Evolutionary conservation across 306 rosid species (phyloP).

Genomic region (Macrotyloma uniflorum): DNA sequence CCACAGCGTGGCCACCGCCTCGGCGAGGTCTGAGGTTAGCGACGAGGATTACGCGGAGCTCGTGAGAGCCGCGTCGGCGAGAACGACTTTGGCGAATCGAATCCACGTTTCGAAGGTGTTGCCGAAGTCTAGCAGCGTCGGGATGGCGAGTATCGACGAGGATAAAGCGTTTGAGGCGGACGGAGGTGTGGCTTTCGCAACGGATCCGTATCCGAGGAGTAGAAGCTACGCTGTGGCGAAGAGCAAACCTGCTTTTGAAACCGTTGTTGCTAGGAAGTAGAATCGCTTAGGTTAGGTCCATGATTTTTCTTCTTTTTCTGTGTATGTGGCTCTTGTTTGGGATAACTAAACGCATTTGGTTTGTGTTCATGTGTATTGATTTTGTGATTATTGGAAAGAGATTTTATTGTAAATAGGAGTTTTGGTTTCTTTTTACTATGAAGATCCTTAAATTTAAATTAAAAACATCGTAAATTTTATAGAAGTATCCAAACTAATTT

Average conservation of each 20-base stretch:
- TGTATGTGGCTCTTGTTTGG: not conserved
- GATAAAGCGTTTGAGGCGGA: constrained; percentile 54
- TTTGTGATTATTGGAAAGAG: not conserved
- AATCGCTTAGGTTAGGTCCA: no score
- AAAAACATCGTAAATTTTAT: no score
- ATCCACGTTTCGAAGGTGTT: constrained; percentile 52
- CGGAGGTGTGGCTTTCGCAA: not conserved
- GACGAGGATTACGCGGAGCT: constrained; percentile 66
- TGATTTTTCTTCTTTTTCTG: not conserved
- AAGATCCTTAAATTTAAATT: no score
- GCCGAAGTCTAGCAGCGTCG: constrained; percentile 68
- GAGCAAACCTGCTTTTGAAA: constrained; percentile 33
- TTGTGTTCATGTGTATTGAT: not conserved
- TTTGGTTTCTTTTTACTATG: no score
- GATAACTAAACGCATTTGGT: no score
- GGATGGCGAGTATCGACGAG: constrained; percentile 73
- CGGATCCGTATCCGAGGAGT: constrained; percentile 55
- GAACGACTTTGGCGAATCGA: constrained; percentile 43
- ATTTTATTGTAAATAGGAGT: not conserved
- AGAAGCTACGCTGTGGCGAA: constrained; percentile 64
- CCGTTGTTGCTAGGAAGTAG: not conserved
- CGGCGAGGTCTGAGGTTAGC: constrained; percentile 11
- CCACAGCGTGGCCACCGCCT: constrained; percentile 48
- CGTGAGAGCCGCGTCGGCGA: constrained; percentile 74
- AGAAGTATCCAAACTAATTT: no score